phyloP scores from a whole-genome alignment of 2,329 filamentous ascomycete genomes.

The Cyphellophora europaea region DNA sequence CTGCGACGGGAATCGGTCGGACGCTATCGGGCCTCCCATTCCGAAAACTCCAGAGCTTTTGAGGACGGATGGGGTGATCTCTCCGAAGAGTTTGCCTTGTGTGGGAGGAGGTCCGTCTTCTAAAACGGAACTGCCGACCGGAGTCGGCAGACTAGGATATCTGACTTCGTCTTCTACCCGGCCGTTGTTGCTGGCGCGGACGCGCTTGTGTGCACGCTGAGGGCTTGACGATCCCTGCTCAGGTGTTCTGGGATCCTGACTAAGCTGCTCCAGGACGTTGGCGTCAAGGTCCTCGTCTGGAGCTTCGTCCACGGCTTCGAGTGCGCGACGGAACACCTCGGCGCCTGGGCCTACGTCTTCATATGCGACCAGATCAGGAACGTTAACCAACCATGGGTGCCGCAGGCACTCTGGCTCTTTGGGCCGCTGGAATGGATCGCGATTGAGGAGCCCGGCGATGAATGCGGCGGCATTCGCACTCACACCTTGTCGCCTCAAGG shows the following conservation, averaged over 20 bases:
- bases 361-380: constrained; percentile 49
- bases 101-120: constrained; percentile 20
- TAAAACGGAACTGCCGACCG: constrained; percentile 25
- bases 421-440: constrained; percentile 68
- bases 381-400: constrained; percentile 64
- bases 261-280: constrained; percentile 15
- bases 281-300: constrained; percentile 21
- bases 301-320: constrained; percentile 25
- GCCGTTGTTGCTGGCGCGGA: constrained; percentile 6
- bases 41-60: constrained; percentile 42
- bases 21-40: constrained; percentile 7
- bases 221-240: constrained; percentile 5
- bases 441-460: constrained; percentile 67
- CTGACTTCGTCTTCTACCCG: constrained; percentile 22
- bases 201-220: constrained; percentile 24
- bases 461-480: constrained; percentile 65
- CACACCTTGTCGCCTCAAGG: constrained; percentile 50
- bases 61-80: constrained; percentile 48
- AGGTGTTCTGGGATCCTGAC: constrained; percentile 8
- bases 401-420: constrained; percentile 60
- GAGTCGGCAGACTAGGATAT: constrained; percentile 32
- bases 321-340: constrained; percentile 30
- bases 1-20: too few species aligned
- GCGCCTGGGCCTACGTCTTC: constrained; percentile 37
- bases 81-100: constrained; percentile 49